Evolutionary conservation across 306 rosid species (phyloP).

Genomic region (Dicorynia guianensis): DNA sequence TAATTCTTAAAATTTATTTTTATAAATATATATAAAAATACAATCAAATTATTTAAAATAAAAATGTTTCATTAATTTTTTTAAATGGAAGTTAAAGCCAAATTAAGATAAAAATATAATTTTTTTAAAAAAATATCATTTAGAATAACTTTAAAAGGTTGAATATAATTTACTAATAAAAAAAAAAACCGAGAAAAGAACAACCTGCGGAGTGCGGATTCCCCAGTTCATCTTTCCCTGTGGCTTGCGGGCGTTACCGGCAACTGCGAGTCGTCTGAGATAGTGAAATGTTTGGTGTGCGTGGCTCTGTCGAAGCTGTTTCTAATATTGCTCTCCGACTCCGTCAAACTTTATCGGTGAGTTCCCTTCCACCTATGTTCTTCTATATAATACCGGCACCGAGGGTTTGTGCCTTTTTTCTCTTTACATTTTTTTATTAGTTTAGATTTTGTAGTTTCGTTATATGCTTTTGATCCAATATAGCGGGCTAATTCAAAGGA

Average conservation of each 20-base stretch:
- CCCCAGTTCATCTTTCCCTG: too few relatives aligned
- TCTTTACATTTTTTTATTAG: background rate
- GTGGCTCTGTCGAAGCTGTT: slow-evolving; percentile 22
- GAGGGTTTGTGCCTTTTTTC: background rate
- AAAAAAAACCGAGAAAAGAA: too few relatives aligned
- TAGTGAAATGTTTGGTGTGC: slow-evolving; percentile 46
- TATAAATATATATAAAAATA: too few relatives aligned
- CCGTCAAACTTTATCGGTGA: slow-evolving; percentile 56
- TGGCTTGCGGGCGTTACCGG: background rate
- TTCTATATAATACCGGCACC: background rate
- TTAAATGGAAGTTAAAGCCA: too few relatives aligned
- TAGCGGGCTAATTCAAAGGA: background rate
- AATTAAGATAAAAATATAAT: too few relatives aligned
- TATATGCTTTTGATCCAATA: background rate
- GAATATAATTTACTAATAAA: too few relatives aligned
- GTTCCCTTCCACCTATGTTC: slow-evolving; percentile 10
- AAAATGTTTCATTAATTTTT: too few relatives aligned
- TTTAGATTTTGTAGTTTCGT: background rate
- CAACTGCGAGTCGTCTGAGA: background rate
- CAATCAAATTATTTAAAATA: too few relatives aligned
- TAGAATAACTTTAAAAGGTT: too few relatives aligned
- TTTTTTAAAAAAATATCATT: too few relatives aligned
- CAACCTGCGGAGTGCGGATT: too few relatives aligned
- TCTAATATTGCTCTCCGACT: slow-evolving; percentile 50
- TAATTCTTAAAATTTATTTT: too few relatives aligned